Evolutionary conservation across 75 land plant species (phyloP), one percentile per base, ranked within the genome.

Genomic region (Adiantum capillusveneris): DNA sequence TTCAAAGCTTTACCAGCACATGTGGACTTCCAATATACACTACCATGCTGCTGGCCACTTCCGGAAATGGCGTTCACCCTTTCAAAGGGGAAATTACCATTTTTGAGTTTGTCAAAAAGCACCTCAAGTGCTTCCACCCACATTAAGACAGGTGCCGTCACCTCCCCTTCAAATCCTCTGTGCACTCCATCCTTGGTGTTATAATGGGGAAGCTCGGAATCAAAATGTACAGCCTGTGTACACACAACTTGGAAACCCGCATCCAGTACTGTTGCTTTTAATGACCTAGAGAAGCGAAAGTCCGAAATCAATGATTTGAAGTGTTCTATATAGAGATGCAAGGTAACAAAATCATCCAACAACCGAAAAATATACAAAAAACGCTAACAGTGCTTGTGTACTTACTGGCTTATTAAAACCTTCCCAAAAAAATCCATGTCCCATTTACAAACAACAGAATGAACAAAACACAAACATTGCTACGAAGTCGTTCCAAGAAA

Each of bases 1-100:
- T 75, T 55, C 37, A 88, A 60, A 25, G 73, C 61, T 5, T 61
- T 44, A 22, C 42, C 53, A 31, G 62, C 63, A 36, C 80, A 63
- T 0, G 84, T 84, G 46, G 65, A 78, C 58, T 73, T 87, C 99
- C 99, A 95, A 57, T 90, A 95, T 7, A 95, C 88, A 67, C 99
- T 95, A 12, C 99, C 99, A 65, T 95, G 99, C 62, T 95, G 99
- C 59, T 95, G 99, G 28, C 84, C 99, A 74, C 99, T 95, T n/a
- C 99, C 99, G 26, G 99, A 95, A 25, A 95, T 57, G 30, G 92
- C 92, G 20, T 25, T 62, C 9, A 95, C 72, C 51, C 72, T 90
- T 14, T 71, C 76, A 61, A 86, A 86, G 48, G 88, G 84, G 42
- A 95, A 70, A 7, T 57, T 68, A 16, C 74, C 59, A 63, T 71